Percentiles rank a stretch among this genome's conserved stretches.
phyloP scores from a whole-genome alignment of 495 filamentous ascomycete genomes.

The Barbatosphaeria neglecta region DNA sequence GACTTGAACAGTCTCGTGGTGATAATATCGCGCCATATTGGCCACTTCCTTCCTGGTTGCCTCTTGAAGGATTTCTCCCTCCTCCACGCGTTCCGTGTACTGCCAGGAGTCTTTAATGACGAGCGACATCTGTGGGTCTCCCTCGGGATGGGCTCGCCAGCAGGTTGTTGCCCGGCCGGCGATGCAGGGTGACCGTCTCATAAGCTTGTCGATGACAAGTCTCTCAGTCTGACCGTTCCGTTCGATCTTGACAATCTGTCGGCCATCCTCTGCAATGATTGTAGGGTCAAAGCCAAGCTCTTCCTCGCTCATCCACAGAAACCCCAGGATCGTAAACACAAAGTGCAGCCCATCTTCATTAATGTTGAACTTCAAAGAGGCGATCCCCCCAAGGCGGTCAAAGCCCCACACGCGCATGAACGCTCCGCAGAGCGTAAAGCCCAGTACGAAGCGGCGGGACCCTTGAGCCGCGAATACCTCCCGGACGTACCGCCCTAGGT shows the following conservation, averaged over 20 bases:
- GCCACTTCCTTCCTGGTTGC: conserved; percentile 23
- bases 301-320: conserved; percentile 34
- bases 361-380: conserved; percentile 33
- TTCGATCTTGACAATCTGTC: conserved; percentile 21
- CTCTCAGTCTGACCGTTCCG: conserved; percentile 25
- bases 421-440: conserved; percentile 30
- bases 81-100: conserved; percentile 32
- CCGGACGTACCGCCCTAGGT: conserved; percentile 30
- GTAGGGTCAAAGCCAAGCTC: conserved; percentile 38
- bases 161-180: conserved; percentile 35
- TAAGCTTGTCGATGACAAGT: conserved; percentile 31
- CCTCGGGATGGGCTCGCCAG: conserved; percentile 32
- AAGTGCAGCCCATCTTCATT: conserved; percentile 36
- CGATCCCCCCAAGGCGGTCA: conserved; percentile 34
- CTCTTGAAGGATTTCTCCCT: conserved; percentile 27
- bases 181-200: conserved; percentile 22
- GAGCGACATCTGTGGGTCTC: conserved; percentile 18
- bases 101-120: no score
- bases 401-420: conserved; percentile 29
- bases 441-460: conserved; percentile 36
- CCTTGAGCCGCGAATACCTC: conserved; percentile 37
- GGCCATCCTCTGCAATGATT: conserved; percentile 19
- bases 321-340: conserved; percentile 32
- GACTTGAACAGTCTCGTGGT: conserved; percentile 31
- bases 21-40: conserved; percentile 31